Base-by-base conservation (phyloP, 2,329 filamentous ascomycete genomes). In the Xylaria sp. region DNA sequence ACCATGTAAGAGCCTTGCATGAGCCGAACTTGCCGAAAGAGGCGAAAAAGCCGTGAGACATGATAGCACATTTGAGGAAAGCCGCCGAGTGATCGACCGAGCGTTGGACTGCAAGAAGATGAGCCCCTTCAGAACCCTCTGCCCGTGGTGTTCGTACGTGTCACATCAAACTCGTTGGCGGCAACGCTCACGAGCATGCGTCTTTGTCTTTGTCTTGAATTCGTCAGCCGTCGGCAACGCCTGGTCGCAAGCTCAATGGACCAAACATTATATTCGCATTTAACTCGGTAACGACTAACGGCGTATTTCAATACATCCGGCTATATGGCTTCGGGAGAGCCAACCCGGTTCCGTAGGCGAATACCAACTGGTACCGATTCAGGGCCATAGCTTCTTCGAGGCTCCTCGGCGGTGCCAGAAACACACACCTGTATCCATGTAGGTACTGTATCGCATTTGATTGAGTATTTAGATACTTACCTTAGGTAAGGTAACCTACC, bases 1-100 rank as follows among this genome's bases (percentile, higher is more conserved):
- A 23, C n/a, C n/a, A n/a, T n/a, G n/a, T n/a, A n/a, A n/a, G 44
- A 29, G 47, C 10, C 23, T 9, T 49, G 37, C 33, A n/a, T 31
- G 38, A 33, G 25, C 46, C 43, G 15, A 52, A 23, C 27, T 43
- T 58, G 38, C 46, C 19, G 29, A 38, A 46, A 33, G 38, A 11
- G n/a, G 55, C 5, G 51, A 46, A 13, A 44, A 31, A 33, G 21
- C 46, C 4, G 44, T 37, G 40, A 63, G 37, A 63, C 57, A 63
- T 23, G 11, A 48, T 6, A 27, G 21, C 19, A 35, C 27, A 29
- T 38, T n/a, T 47, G 13, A 25, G 38, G n/a, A 29, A 19, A 44
- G 33, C 15, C 21, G 25, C 43, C 38, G 29, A 52, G 27, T 25
- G 25, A 56, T 47, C 3, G 37, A 10, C 43, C 29, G 33, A 48